These are phyloP conservation scores for Trichoderma lentiforme DNA, from an alignment of 2,329 filamentous ascomycete species.

Conservation along the genomic window DNA sequence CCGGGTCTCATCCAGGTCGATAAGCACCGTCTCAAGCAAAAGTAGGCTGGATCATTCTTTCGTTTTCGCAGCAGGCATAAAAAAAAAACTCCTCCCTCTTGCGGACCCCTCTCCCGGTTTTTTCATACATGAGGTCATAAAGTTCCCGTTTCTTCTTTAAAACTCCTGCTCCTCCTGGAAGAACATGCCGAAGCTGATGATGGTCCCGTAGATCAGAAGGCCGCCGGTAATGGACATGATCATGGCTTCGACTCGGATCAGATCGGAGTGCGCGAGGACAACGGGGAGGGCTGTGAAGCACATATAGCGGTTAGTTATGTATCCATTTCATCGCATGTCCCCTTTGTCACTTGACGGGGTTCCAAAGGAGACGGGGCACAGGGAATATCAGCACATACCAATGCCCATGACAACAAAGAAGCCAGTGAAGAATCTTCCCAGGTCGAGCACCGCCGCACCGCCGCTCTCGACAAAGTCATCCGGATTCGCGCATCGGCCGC, in stretches of 20 bases:
- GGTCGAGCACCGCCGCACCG: constrained; percentile 81
- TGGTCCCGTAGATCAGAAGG: constrained; percentile 93
- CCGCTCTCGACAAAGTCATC: constrained; percentile 93
- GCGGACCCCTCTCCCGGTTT: not conserved
- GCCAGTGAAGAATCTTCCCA: constrained; percentile 90
- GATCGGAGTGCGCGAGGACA: constrained; percentile 79
- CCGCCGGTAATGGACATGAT: constrained; percentile 93
- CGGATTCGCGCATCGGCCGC: constrained; percentile 78
- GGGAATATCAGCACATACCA: constrained; percentile 57
- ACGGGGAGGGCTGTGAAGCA: constrained; percentile 66
- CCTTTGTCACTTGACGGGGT: not conserved
- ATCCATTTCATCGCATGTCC: not conserved
- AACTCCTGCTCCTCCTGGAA: constrained; percentile 98
- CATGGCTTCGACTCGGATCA: constrained; percentile 83
- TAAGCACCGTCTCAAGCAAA: not conserved
- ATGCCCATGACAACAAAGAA: constrained; percentile 98
- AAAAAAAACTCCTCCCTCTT: not conserved
- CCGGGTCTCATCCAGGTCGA: constrained; percentile 6
- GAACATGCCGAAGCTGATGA: constrained; percentile 97
- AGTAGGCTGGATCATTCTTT: not conserved
- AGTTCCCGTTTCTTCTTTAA: constrained; percentile 40
- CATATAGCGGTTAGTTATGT: not conserved
- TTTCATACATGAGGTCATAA: not conserved
- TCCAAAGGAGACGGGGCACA: not conserved
- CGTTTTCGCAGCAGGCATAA: not conserved